These are phyloP conservation scores for Fusarium continuum DNA, from an alignment of 2,329 filamentous ascomycete genomes.

Conservation along the genomic window DNA sequence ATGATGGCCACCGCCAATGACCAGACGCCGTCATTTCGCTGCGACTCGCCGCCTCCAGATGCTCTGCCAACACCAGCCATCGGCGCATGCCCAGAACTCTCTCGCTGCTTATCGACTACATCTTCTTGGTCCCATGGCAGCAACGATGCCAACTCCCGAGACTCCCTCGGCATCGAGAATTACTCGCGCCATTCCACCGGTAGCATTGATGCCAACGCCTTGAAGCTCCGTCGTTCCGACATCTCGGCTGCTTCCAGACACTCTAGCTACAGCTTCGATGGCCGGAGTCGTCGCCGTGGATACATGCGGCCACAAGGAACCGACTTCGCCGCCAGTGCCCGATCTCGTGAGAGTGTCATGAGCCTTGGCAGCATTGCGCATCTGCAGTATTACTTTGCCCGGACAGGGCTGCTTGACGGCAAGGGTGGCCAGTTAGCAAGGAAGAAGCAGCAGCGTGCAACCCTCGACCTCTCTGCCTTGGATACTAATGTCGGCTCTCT, in stretches of 20 bases:
- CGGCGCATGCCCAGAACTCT: conserved; percentile 65
- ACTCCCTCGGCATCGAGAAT: conserved; percentile 64
- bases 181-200: conserved; percentile 72
- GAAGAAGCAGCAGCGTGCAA: conserved; percentile 69
- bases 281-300: conserved; percentile 69
- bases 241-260: conserved; percentile 52
- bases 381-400: conserved; percentile 97
- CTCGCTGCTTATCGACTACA: conserved; percentile 71
- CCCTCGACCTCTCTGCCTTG: conserved; percentile 66
- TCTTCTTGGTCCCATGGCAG: conserved; percentile 67
- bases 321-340: conserved; percentile 89
- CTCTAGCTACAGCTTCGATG: conserved; percentile 57
- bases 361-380: conserved; percentile 96
- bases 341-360: conserved; percentile 92
- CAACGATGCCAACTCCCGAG: conserved; percentile 58
- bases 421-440: conserved; percentile 88
- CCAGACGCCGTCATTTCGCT: conserved; percentile 51
- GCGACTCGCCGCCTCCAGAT: conserved; percentile 72
- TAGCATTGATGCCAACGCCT: conserved; percentile 66
- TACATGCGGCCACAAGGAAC: conserved; percentile 90
- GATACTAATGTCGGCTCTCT: conserved; percentile 46
- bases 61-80: conserved; percentile 70
- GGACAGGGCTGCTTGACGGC: conserved; percentile 91
- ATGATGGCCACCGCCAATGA: conserved; percentile 50
- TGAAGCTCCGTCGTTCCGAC: conserved; percentile 57